These are phyloP conservation scores for Phytophthora crassamura DNA, from an alignment of 352 stramenopile genomes.

Conservation along the genomic window DNA sequence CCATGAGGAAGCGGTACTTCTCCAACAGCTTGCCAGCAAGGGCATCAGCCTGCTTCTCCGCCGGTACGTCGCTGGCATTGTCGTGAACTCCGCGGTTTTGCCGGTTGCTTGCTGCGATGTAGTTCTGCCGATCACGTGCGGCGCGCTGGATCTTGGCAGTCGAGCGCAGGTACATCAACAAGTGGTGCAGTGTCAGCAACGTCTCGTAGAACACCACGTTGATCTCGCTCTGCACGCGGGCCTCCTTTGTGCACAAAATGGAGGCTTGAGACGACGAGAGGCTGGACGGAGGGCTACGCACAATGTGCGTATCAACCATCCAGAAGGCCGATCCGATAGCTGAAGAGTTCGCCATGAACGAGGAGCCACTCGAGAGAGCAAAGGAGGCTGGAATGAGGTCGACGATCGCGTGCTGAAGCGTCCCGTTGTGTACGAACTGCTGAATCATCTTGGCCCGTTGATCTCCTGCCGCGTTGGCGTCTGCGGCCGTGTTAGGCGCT, in stretches of 20 bases:
- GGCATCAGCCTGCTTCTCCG: constrained; percentile 38
- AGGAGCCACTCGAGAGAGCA: constrained; percentile 35
- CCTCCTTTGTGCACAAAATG: constrained; percentile 58
- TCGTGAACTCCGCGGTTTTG: constrained; percentile 16
- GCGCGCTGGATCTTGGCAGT: constrained; percentile 33
- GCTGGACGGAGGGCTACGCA: constrained; percentile 27
- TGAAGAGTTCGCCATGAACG: constrained; percentile 23
- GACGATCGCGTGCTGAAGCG: constrained; percentile 55
- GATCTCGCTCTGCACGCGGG: constrained; percentile 72
- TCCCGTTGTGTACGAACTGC: constrained; percentile 59
- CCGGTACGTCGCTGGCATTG: constrained; percentile 31
- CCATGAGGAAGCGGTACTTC: constrained; percentile 77
- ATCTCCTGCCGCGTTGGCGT: constrained; percentile 34
- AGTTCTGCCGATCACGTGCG: constrained; percentile 29
- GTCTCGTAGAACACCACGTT: constrained; percentile 74
- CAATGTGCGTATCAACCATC: constrained; percentile 39
- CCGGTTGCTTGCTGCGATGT: constrained; percentile 32
- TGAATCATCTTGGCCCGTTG: constrained; percentile 64
- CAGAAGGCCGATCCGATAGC: constrained; percentile 47
- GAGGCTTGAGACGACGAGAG: constrained; percentile 44
- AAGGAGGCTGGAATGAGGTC: constrained; percentile 64
- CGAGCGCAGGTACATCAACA: constrained; percentile 57
- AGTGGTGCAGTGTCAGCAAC: constrained; percentile 67
- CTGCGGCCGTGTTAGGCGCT: constrained; percentile 32
- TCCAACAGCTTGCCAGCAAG: constrained; percentile 56